phyloP scores from a whole-genome alignment of 148 eudicot species.

The Spergularia bocconei region DNA sequence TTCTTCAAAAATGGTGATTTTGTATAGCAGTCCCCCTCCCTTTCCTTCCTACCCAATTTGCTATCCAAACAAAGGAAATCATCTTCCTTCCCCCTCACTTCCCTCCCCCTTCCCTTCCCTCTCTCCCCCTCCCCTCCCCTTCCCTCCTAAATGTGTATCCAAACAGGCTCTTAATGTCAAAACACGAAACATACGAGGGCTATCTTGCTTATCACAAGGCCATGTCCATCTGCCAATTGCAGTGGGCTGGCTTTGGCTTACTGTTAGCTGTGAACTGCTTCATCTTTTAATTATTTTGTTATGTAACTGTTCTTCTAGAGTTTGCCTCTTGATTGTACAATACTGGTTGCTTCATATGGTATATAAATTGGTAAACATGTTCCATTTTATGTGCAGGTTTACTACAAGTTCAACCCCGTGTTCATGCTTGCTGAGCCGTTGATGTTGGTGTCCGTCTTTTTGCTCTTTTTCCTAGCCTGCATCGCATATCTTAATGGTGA shows the following conservation, averaged over 20 bases:
- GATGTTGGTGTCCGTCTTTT: constrained; percentile 72
- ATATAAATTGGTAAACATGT: not conserved
- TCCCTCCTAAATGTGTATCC: too few species aligned
- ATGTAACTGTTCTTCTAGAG: not conserved
- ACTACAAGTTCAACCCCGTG: constrained; percentile 75
- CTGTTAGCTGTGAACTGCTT: not conserved
- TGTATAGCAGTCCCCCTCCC: too few species aligned
- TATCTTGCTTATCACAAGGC: not conserved
- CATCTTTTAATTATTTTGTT: not conserved
- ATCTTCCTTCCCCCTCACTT: too few species aligned
- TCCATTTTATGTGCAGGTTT: constrained; percentile 51
- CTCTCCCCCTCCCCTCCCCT: too few species aligned
- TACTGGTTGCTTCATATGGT: not conserved
- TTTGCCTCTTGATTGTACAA: not conserved
- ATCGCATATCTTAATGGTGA: constrained; percentile 74
- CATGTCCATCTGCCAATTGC: not conserved
- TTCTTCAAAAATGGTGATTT: too few species aligned
- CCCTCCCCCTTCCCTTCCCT: too few species aligned
- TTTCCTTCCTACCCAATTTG: too few species aligned
- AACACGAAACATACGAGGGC: not conserved
- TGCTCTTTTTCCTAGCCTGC: constrained; percentile 70
- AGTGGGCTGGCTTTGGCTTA: not conserved
- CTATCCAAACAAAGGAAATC: too few species aligned
- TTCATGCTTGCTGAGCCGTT: constrained; percentile 98
- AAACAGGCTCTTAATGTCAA: not conserved